Evolutionary conservation across 306 rosid species (phyloP), one percentile per base, ranked within the genome.

Genomic region (Prunus dulcis): DNA sequence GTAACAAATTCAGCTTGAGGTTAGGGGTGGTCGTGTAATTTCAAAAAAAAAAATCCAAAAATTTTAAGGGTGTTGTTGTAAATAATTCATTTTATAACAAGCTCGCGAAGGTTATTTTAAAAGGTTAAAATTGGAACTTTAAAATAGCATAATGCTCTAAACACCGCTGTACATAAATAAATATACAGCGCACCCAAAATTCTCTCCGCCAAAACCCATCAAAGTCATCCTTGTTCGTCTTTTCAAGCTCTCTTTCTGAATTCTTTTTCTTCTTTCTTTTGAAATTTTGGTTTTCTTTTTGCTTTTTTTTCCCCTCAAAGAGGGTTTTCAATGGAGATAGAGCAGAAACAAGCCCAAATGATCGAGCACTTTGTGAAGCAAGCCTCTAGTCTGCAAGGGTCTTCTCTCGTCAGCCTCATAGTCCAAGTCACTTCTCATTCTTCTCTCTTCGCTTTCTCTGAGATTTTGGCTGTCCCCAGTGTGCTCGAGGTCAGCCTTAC

Each of bases 321-420:
- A 43, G 69, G 47, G 25, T 1, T 17, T 10, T 11, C 23, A 46
- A 73, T 73, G 77, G 77, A 61, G 69, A 9, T 73, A 61, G 77
- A 73, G 60, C 69, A 73, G 69, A 73, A 73, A 30, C 77, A 73
- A 61, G 58, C 69, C 47, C 77, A 60, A 20, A 60, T 45, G 46
- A 73, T 73, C 77, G 69, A 61, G 34, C 69, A 73, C 69, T 73
- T 73, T 20, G 77, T 73, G 77, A 73, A 73, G 77, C 77, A 73
- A 73, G 77, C 69, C 58, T 60, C 77, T 18, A 12, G 20, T 61
- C 69, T 73, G 30, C 69, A 73, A 12, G 77, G 69, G 58, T 46
- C 77, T 19, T 73, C 77, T 73, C 77, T 73, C 30, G 47, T 61
- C 77, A 46, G 2, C 77, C 60, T 73, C 69, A 73, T 73, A 30